Base-by-base conservation (phyloP, 495 filamentous ascomycete species). In the Jackrogersella multiformis region DNA sequence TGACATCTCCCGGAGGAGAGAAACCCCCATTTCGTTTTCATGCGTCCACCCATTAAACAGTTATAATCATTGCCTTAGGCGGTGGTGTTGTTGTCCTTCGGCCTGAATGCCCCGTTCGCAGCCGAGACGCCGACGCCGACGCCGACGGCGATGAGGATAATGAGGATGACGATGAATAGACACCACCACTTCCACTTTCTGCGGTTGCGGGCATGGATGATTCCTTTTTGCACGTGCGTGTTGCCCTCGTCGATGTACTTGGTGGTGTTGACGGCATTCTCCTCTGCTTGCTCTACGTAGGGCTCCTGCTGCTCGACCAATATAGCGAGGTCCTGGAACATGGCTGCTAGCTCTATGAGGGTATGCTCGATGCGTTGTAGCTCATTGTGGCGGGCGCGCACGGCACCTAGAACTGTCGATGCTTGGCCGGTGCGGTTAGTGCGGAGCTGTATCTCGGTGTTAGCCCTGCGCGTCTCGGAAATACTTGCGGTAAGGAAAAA, bases 341-440 rank as follows among this genome's bases (percentile, higher is more conserved):
- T 84, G 38, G 79, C 75, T 30, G 85, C 81, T 36, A 92, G 84
- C 73, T 92, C 87, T 58, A 78, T 76, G 53, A 92, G 81, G 4
- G 88, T 89, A 56, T 78, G 76, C 74, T 91, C 88, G 71, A 92
- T 92, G 71, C 85, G 86, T 71, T 87, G 82, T 59, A 92, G 87
- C 75, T 92, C 90, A 63, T 88, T 87, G 76, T 92, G 90, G 49
- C 90, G 88, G n/a, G 89, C 89, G 61, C 87, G 88, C 16, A 92
- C 90, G 42, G 86, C 86, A 65, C 87, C 87, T 42, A 91, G 88
- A 10, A 90, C 87, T 3, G 85, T 85, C 1, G 80, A 80, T 38
- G 90, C 89, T 72, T 87, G 84, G 45, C 86, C 88, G 41, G 83
- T 82, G 63, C 88, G 87, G 82, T 90, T 90, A 70, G 81, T 84